A percentile compares a stretch with the other conserved stretches of the same genome.
Conservation (phyloP, 805 yeast species). For the Teunomyces lycoperdinae region DNA sequence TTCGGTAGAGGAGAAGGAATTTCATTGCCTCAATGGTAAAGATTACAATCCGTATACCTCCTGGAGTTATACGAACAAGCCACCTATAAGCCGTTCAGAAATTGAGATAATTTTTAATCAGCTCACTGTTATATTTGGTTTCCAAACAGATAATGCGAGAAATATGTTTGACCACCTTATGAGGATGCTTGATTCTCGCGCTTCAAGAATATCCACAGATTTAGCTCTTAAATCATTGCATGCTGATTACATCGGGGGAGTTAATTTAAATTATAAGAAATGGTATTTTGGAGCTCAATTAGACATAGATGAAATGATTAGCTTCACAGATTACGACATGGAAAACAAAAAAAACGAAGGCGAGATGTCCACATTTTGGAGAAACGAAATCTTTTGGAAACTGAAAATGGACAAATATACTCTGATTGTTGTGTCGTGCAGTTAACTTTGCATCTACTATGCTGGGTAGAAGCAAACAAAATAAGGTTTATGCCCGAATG, state of each 20-base stretch:
- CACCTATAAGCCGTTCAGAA: constrained; percentile 50
- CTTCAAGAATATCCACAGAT: constrained; percentile 58
- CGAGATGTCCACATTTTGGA: too few relatives aligned
- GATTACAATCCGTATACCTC: constrained; percentile 53
- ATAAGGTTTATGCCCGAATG: constrained; percentile 48
- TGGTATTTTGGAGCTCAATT: constrained; percentile 88
- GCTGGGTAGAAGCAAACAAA: constrained; percentile 81
- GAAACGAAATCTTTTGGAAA: too few relatives aligned
- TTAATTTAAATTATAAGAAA: constrained; percentile 77
- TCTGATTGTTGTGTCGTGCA: constrained; percentile 56
- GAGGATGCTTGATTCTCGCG: constrained; percentile 63
- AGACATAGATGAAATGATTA: constrained; percentile 57
- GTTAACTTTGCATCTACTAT: constrained; percentile 57
- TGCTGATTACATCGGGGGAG: constrained; percentile 91
- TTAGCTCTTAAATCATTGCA: constrained; percentile 71
- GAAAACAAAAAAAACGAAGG: too few relatives aligned
- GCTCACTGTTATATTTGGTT: constrained; percentile 58
- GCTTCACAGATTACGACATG: too few relatives aligned
- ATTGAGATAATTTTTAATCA: constrained; percentile 57
- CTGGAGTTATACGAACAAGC: constrained; percentile 43
- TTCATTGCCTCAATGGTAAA: constrained; percentile 42
- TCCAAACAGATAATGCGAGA: constrained; percentile 61
- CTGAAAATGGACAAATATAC: constrained; percentile 35
- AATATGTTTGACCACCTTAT: constrained; percentile 68
- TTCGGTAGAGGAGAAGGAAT: constrained; percentile 36